Evolutionary conservation across 1,284 basidiomycete genomes (phyloP).

Genomic region (Cryptococcus sp.): DNA sequence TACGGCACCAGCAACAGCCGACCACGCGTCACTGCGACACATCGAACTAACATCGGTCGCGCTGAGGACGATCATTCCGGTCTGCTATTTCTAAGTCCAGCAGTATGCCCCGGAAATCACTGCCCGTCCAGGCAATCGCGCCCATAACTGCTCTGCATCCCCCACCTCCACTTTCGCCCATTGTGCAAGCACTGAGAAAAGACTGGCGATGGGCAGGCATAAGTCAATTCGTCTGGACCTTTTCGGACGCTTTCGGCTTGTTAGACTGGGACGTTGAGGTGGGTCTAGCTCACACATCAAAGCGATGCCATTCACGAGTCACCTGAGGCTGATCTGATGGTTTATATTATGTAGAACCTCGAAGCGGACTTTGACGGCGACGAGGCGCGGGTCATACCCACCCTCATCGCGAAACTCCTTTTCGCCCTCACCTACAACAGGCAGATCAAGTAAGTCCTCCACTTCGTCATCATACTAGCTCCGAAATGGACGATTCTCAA

Average conservation of each 20-base stretch:
- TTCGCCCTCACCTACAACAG: conserved; percentile 58
- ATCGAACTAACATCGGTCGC: no score
- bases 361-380: conserved; percentile 57
- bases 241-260: conserved; percentile 51
- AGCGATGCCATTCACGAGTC: background rate
- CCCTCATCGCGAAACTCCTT: conserved; percentile 55
- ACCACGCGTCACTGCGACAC: no score
- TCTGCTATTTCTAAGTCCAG: background rate
- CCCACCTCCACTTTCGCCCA: conserved; percentile 47
- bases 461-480: no score
- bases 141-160: conserved; percentile 31
- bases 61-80: background rate
- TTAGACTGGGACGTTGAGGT: conserved; percentile 53
- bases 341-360: conserved; percentile 40
- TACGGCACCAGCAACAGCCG: no score
- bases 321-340: background rate
- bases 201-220: conserved; percentile 54
- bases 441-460: conserved; percentile 53
- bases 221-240: conserved; percentile 51
- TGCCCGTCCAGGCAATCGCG: conserved; percentile 23
- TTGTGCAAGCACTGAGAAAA: conserved; percentile 45
- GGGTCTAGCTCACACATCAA: conserved; percentile 10
- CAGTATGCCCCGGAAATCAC: conserved; percentile 37
- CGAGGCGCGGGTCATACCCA: conserved; percentile 53
- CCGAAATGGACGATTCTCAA: background rate